Conservation (phyloP, 2,329 filamentous ascomycete genomes). For the Ampelomyces quisqualis region DNA sequence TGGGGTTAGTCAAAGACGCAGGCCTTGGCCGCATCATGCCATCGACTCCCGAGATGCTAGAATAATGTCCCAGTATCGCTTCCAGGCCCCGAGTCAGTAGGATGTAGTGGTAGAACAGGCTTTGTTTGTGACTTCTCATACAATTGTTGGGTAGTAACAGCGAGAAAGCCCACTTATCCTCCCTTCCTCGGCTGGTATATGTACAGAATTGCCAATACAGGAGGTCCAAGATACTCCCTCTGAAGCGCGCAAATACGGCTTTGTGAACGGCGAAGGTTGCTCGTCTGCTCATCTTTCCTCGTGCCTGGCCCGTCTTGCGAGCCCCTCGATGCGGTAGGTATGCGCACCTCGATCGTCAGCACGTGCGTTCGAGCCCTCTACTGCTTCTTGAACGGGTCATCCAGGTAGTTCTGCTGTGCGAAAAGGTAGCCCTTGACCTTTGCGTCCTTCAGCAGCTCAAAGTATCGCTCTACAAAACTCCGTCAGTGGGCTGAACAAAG, state of each 20-base stretch:
- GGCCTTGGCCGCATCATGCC: slow-evolving; percentile 25
- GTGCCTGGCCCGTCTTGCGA: not conserved
- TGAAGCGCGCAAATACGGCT: not conserved
- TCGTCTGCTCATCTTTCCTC: not conserved
- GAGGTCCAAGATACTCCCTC: slow-evolving; percentile 3
- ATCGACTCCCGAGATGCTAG: no score
- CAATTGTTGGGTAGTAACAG: slow-evolving; percentile 2
- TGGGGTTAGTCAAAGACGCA: slow-evolving; percentile 20
- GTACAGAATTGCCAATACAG: slow-evolving; percentile 30
- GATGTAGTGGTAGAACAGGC: no score
- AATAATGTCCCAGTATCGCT: not conserved
- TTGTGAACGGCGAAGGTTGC: not conserved
- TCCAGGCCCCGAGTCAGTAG: no score
- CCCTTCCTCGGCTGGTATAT: slow-evolving; percentile 25
- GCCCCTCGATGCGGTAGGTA: not conserved
- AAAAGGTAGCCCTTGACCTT: slow-evolving; percentile 79
- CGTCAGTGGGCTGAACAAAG: no score
- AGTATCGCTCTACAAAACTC: slow-evolving; percentile 69
- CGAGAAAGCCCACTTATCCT: not conserved
- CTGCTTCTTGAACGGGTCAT: slow-evolving; percentile 40
- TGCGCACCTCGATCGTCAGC: slow-evolving; percentile 1
- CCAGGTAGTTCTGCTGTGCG: slow-evolving; percentile 73
- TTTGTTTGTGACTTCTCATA: slow-evolving; percentile 13
- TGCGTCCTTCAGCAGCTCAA: slow-evolving; percentile 72
- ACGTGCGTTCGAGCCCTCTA: slow-evolving; percentile 5